Percentiles rank a stretch among this genome's conserved stretches.
These are phyloP conservation scores for Fusarium lateritium DNA, from an alignment of 2,329 filamentous ascomycete species.

Conservation along the genomic window DNA sequence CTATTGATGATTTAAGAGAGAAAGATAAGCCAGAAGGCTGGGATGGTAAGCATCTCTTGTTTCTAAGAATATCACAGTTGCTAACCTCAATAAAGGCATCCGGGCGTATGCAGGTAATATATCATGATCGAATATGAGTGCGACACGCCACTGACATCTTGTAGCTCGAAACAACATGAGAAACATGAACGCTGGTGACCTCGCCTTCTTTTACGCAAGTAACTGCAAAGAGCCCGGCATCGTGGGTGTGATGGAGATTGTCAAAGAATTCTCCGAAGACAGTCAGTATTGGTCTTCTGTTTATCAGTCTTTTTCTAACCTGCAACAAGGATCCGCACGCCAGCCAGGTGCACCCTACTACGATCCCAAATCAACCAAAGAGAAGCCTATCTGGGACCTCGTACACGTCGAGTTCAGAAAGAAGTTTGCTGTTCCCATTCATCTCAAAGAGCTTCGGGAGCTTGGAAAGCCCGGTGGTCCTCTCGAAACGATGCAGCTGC, in stretches of 20 bases:
- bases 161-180: conserved; percentile 88
- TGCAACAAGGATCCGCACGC: conserved; percentile 50
- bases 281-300: conserved; percentile 61
- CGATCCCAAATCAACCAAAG: conserved; percentile 77
- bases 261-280: conserved; percentile 86
- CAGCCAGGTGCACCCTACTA: conserved; percentile 76
- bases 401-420: conserved; percentile 90
- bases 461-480: conserved; percentile 69
- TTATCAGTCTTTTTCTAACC: accelerated
- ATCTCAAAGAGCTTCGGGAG: conserved; percentile 79
- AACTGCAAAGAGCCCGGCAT: conserved; percentile 93
- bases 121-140: accelerated
- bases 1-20: conserved; percentile 87
- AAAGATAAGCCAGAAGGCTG: conserved; percentile 86
- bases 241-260: conserved; percentile 90
- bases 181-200: conserved; percentile 90
- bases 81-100: conserved; percentile 57
- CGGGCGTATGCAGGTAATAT: conserved; percentile 62
- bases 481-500: conserved; percentile 83
- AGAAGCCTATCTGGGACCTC: conserved; percentile 79
- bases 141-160: neutral
- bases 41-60: conserved; percentile 75
- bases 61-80: neutral
- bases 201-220: conserved; percentile 97
- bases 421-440: conserved; percentile 82